Base-by-base conservation (phyloP, 1,284 basidiomycete genomes). In the Ceraceosorus bombacis region DNA sequence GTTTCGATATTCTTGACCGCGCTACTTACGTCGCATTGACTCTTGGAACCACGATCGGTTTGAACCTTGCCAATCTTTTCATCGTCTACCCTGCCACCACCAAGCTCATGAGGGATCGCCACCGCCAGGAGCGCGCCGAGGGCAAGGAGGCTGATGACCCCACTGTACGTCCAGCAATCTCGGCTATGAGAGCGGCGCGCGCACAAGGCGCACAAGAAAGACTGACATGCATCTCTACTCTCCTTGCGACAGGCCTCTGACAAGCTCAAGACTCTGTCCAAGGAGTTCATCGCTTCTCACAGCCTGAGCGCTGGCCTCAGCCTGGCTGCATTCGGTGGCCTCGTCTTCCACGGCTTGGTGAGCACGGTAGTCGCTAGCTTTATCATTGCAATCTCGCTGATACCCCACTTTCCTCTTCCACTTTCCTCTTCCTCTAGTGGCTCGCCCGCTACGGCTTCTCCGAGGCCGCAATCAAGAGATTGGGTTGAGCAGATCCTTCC, bases 1-100 rank as follows among this genome's bases (percentile, higher is more conserved):
- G 82, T 43, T 55, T 68, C 15, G 60, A 88, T 70, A 86, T 89
- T 46, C 81, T 82, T 5, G 57, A 58, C 39, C 13, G 49, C 17
- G 49, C 59, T 38, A 49, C 49, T 39, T 59, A 49, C 37, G 88
- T 88, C 76, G 84, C 82, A n/a, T 85, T 88, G 65, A 79, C 83
- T 5, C 81, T 89, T 39, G 81, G 79, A 0, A 78, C 74, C 5
- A 81, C 83, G 2, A 64, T 85, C 5, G 64, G 83, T 5, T 76
- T 80, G 13, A 85, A 88, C 68, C 78, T 80, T 6, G 64, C 79
- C 48, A 88, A 88, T 72, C 80, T 82, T 59, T 81, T 84, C 57
- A 80, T 85, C 36, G 76, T 88, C 63, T 84, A 85, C 2, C 86
- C 86, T 1, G 61, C 84, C 78, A 53, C 48, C 43, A 55, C 46